Conservation (phyloP, 2,329 filamentous ascomycete genomes). For the Sporothrix curviconia region DNA sequence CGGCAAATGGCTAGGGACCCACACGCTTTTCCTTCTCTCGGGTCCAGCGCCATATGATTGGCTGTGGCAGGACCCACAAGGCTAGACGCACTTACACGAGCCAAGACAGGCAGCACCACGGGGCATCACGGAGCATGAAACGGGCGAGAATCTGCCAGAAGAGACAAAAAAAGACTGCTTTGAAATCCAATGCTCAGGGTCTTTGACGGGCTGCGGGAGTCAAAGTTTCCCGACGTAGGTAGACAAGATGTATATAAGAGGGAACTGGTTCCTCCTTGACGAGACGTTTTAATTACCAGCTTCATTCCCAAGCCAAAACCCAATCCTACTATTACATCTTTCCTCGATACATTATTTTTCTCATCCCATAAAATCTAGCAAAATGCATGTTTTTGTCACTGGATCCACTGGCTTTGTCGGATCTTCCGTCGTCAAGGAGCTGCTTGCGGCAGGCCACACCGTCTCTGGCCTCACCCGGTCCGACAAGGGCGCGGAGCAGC, state of each 20-base stretch:
- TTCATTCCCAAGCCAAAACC: too few relatives aligned
- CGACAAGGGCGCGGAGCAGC: constrained; percentile 24
- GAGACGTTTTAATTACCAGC: too few relatives aligned
- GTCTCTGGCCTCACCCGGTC: constrained; percentile 36
- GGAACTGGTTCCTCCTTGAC: too few relatives aligned
- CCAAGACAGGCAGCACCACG: background rate
- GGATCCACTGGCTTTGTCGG: constrained; percentile 40
- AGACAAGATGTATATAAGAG: too few relatives aligned
- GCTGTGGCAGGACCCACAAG: background rate
- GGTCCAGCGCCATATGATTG: constrained; percentile 14
- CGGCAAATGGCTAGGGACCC: too few relatives aligned
- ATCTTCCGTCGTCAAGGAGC: constrained; percentile 31
- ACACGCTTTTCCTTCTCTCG: constrained; percentile 24
- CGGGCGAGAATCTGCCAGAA: too few relatives aligned
- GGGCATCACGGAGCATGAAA: background rate
- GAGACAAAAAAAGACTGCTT: too few relatives aligned
- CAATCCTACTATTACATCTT: too few relatives aligned
- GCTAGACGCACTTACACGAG: background rate
- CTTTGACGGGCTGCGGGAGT: too few relatives aligned
- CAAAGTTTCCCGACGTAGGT: too few relatives aligned
- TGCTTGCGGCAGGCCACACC: constrained; percentile 32
- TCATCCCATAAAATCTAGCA: too few relatives aligned
- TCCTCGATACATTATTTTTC: background rate
- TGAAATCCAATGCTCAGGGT: too few relatives aligned
- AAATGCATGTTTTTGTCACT: constrained; percentile 35